Percentiles rank a stretch among this genome's conserved stretches.
These are phyloP conservation scores for Claviceps humidiphila DNA, from an alignment of 2,329 filamentous ascomycete genomes.

Conservation along the genomic window DNA sequence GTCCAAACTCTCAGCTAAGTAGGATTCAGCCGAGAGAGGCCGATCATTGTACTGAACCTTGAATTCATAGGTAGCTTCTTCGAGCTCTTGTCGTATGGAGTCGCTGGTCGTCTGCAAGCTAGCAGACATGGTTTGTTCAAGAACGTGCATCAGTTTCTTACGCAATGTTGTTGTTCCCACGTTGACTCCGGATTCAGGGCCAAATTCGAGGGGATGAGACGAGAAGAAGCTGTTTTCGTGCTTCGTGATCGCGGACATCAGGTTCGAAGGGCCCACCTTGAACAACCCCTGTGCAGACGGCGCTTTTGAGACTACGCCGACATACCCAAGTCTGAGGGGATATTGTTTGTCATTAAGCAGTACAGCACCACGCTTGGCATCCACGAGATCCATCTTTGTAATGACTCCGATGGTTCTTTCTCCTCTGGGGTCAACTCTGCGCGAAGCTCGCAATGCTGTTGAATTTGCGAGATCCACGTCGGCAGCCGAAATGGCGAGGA, in stretches of 20 bases:
- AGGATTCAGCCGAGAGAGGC: conserved; percentile 86
- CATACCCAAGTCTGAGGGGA: conserved; percentile 85
- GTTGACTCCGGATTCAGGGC: conserved; percentile 54
- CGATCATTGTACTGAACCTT: conserved; percentile 99
- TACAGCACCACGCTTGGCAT: conserved; percentile 60
- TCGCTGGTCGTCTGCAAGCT: conserved; percentile 82
- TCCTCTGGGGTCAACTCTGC: conserved; percentile 83
- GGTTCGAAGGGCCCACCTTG: conserved; percentile 66
- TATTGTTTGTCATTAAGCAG: conserved; percentile 87
- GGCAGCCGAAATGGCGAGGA: conserved; percentile 90
- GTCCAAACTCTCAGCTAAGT: conserved; percentile 87
- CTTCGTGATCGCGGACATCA: conserved; percentile 68
- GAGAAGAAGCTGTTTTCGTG: conserved; percentile 85
- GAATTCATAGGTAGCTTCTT: conserved; percentile 96
- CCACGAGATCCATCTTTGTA: conserved; percentile 97
- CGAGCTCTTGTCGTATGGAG: conserved; percentile 85
- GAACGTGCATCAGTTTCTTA: conserved; percentile 92
- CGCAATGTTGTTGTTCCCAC: conserved; percentile 78
- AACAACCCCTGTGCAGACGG: conserved; percentile 63
- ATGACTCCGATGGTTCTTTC: conserved; percentile 97
- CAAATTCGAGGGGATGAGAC: conserved; percentile 69
- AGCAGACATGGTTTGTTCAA: conserved; percentile 94
- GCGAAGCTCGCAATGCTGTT: conserved; percentile 75
- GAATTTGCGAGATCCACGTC: conserved; percentile 97
- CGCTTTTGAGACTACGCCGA: conserved; percentile 81